Evolutionary conservation across 345 rosid species (phyloP).

Genomic region (Eucalyptus erythrocorys): DNA sequence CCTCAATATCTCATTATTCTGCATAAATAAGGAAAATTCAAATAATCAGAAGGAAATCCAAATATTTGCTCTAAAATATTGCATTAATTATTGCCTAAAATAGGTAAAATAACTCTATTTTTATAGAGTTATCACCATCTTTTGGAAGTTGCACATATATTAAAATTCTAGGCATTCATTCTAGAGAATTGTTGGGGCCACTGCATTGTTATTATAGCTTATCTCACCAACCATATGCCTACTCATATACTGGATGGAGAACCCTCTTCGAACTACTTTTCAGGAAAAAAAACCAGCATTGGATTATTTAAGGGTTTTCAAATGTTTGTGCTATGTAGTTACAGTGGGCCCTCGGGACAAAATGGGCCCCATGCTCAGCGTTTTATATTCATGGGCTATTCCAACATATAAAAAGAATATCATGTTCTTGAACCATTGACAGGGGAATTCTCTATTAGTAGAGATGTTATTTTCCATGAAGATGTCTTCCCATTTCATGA

Average conservation of each 20-base stretch:
- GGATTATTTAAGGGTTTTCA: too few relatives aligned
- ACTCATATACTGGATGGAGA: not conserved
- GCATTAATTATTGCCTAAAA: too few relatives aligned
- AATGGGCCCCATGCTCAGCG: not conserved
- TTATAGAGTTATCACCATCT: too few relatives aligned
- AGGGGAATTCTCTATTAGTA: not conserved
- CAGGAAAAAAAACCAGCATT: too few relatives aligned
- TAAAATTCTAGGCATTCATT: not conserved
- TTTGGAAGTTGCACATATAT: accelerated
- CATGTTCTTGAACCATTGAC: not conserved
- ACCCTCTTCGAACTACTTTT: too few relatives aligned
- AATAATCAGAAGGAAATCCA: too few relatives aligned
- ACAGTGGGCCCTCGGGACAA: not conserved
- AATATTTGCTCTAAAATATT: too few relatives aligned
- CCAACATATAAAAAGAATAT: too few relatives aligned
- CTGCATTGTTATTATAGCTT: not conserved
- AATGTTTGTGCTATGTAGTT: not conserved
- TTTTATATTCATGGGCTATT: not conserved
- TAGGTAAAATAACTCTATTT: too few relatives aligned
- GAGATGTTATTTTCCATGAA: too few relatives aligned
- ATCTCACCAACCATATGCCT: accelerated
- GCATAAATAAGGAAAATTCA: too few relatives aligned
- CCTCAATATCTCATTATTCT: too few relatives aligned
- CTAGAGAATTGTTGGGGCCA: not conserved
- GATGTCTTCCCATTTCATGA: not conserved